Base-by-base conservation (phyloP, 2,329 filamentous ascomycete genomes). In the Huntiella omanensis region DNA sequence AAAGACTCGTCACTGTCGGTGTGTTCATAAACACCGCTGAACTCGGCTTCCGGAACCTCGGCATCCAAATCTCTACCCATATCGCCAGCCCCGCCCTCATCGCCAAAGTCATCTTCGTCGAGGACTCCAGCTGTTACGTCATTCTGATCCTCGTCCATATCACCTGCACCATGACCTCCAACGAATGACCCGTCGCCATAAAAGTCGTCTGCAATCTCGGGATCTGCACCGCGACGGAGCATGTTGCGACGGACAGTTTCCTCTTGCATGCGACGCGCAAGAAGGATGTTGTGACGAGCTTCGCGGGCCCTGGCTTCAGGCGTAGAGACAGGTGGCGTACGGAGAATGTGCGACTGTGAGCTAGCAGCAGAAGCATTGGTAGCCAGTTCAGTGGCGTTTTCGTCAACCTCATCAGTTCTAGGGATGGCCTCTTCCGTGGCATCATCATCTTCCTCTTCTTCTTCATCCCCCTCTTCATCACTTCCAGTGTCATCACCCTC, bases 1-100 rank as follows among this genome's bases (percentile, higher is more conserved):
- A 76, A 53, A 44, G 77, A 76, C 6, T 68, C 78, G 53, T 84
- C 80, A 2, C 79, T 80, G 60, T 85, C 81, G 6, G 81, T 85
- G 57, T 85, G 80, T 63, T 86, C 80, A 62, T 84, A 85, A 53
- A 73, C 72, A 19, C 68, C 73, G 55, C 64, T 65, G 17, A 46
- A 16, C 11, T 75, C 71, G 7, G 69, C 75, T 50, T 81, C 77
- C 15, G 79, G 78, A 33, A 84, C 72, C 49, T 80, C 77, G 42
- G 75, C 77, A 57, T 85, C 80, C 36, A 84, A 65, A 56, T 85
- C 70, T n/a, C 69, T 77, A 55, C 69, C 69, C 63, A 73, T 64
- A 51, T 67, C 64, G 46, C 46, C 51, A 34, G 45, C 45, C 16
- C 47, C 44, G 10, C 22, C 22, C 22, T 10, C 22, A 28, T 28